Evolutionary conservation across 768 basidiomycete species (phyloP).

Genomic region (Rhodotorula graminis): DNA sequence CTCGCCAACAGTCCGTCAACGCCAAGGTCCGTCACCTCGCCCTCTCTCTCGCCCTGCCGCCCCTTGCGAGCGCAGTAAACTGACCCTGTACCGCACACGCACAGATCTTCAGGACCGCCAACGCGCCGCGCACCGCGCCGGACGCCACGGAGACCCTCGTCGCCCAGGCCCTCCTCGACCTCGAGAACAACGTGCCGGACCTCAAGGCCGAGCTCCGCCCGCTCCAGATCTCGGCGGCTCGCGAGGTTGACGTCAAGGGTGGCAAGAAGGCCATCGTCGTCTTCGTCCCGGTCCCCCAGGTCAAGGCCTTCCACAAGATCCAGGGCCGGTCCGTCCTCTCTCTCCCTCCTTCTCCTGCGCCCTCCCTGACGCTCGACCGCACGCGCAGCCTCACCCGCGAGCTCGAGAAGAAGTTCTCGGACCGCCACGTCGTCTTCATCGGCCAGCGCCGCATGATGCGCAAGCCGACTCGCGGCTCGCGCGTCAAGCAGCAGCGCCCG

Average conservation of each 20-base stretch:
- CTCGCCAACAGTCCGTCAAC: slow-evolving; percentile 22
- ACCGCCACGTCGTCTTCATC: slow-evolving; percentile 97
- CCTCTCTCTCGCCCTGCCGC: background rate
- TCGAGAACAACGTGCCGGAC: slow-evolving; percentile 97
- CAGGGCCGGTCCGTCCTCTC: slow-evolving; percentile 57
- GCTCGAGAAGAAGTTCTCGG: slow-evolving; percentile 99
- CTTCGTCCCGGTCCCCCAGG: slow-evolving; percentile 93
- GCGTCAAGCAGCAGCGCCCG: slow-evolving; percentile 91
- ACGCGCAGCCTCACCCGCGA: slow-evolving; percentile 31
- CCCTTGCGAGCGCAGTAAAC: background rate
- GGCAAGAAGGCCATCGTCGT: slow-evolving; percentile 99
- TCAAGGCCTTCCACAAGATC: slow-evolving; percentile 98
- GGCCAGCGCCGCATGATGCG: slow-evolving; percentile 97
- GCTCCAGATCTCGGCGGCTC: slow-evolving; percentile 95
- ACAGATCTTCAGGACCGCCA: slow-evolving; percentile 89
- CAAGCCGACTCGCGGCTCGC: slow-evolving; percentile 90
- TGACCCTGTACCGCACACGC: too few species aligned
- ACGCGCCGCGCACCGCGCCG: slow-evolving; percentile 81
- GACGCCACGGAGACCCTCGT: slow-evolving; percentile 86
- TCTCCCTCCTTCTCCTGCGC: slow-evolving; percentile 52
- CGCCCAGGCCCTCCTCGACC: slow-evolving; percentile 92
- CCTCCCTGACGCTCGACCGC: background rate
- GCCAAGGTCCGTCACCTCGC: slow-evolving; percentile 26
- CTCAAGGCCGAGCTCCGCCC: slow-evolving; percentile 93
- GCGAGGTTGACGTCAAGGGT: slow-evolving; percentile 97